Base-by-base conservation (phyloP, 2,329 filamentous ascomycete species). In the Alternaria angustiovoidea region DNA sequence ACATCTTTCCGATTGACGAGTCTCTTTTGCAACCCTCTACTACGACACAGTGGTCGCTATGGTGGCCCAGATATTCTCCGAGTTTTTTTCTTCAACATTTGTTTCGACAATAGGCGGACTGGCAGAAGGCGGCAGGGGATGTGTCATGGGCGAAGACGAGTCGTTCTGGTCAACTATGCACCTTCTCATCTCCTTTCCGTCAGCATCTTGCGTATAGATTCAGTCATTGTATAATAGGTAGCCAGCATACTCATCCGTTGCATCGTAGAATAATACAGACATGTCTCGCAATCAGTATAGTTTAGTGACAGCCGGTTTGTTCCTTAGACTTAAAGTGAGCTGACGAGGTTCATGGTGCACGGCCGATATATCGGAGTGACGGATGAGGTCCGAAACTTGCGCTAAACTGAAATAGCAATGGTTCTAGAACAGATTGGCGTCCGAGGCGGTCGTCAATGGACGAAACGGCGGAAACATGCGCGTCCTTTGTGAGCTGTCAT, bases 161-260 rank as follows among this genome's bases (percentile, higher is more conserved):
- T 46, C 30, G 7, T 42, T 42, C 32, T 26, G 22, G 46, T 20
- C 30, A 36, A 32, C 30, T 5, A 41, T 16, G 18, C n/a, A 51
- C 39, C 16, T 49, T 41, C 16, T 30, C 39, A 20, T 46, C n/a
- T 28, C 57, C 5, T 47, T 54, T 48, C 22, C 7, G 7, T 30
- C 18, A 32, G 51, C 54, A 53, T 51, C 3, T 57, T 59, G 52
- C 42, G 54, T 55, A 59, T 49, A 60, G 38, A 39, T 48, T 55
- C 32, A 59, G 34, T 28, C 41, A 53, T 44, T 55, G 53, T 60
- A 65, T 62, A 47, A 44, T 65, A 63, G 57, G 16, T 56, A 49
- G 46, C 51, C 55, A 56, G 39, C 6, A 60, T 63, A 56, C 8
- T 57, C 55, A 54, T 43, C 3, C 6, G 42, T 54, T 61, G 55